Evolutionary conservation across 106 monocot genomes (phyloP), one percentile per base, ranked within the genome.

Genomic region (Acorus gramineus): DNA sequence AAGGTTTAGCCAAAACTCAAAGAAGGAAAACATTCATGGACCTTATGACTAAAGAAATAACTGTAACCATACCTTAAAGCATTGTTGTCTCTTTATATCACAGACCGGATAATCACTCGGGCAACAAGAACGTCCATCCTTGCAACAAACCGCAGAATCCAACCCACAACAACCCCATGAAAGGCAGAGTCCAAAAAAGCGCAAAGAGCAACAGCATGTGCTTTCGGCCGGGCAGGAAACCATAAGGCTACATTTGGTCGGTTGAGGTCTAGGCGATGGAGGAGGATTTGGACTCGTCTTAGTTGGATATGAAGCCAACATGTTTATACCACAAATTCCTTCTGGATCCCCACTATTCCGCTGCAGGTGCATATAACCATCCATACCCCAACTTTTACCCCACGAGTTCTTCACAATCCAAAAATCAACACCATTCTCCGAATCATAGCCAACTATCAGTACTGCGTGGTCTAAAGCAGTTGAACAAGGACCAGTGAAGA

Each of bases 391-490:
- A 8, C 71, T 83, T 52, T 69, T 75, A 65, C 98, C 98, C 98
- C 98, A 99, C n/a, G 92, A 92, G 42, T 99, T 99, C 61, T 99
- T 92, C 66, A 99, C 1, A 56, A 99, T 99, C 98, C 98, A 92
- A 64, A 92, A 89, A 69, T 99, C 98, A 10, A 62, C 69, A 3
- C 92, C 98, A 63, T 82, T 80, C 66, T 85, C 76, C 47, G 86
- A 92, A 62, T 86, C 92, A 77, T 99, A 99, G 7, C 98, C 98
- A 6, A 99, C 98, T 42, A 99, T 89, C 42, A 99, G 71, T 3
- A 99, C 92, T 56, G 98, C 98, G 78, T 99, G 98, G 70, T 99
- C 92, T 59, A 98, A 65, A 64, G 81, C 70, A 67, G 92, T 92
- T 11, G 98, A 85, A 53, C 98, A 99, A 61, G 98, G 98, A 4